These are phyloP conservation scores for Oryza punctata DNA, from an alignment of 176 grass and related monocot genomes.

Conservation along the genomic window DNA sequence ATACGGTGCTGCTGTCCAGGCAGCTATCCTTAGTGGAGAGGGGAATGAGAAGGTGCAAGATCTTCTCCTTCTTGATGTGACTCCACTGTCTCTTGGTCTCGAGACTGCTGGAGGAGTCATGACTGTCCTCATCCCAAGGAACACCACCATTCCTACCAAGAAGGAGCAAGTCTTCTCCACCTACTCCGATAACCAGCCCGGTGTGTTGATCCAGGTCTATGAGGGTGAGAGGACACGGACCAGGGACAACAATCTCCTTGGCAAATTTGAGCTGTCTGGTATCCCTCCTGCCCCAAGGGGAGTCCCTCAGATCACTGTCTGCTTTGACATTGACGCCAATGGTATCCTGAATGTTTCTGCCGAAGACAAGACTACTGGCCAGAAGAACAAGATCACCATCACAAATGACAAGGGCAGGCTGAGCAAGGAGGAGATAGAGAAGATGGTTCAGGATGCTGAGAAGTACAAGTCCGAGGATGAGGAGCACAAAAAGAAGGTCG, in stretches of 20 bases:
- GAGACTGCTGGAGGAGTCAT: constrained; percentile 62
- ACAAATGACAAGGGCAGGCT: constrained; percentile 58
- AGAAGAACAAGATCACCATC: constrained; percentile 69
- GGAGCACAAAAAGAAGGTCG: constrained; percentile 62
- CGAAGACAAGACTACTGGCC: constrained; percentile 58
- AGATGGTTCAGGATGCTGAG: constrained; percentile 58
- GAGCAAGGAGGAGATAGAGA: constrained; percentile 65
- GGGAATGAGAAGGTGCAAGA: constrained; percentile 65
- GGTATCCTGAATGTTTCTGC: constrained; percentile 57
- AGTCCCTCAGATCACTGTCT: constrained; percentile 60
- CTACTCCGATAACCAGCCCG: constrained; percentile 59
- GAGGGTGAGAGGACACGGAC: constrained; percentile 58
- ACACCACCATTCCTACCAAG: constrained; percentile 61
- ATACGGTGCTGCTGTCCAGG: constrained; percentile 57
- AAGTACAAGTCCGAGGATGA: constrained; percentile 64
- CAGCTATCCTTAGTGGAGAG: constrained; percentile 57
- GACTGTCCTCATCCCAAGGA: constrained; percentile 59
- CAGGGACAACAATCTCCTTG: constrained; percentile 63
- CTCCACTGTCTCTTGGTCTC: constrained; percentile 62
- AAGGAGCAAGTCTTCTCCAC: constrained; percentile 70
- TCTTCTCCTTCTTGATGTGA: constrained; percentile 57
- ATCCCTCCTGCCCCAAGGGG: constrained; percentile 60
- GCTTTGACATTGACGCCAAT: constrained; percentile 62
- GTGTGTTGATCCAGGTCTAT: constrained; percentile 64
- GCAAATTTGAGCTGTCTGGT: constrained; percentile 61